Conservation (phyloP, 1,139 yeast species). For the Yamadazyma conglobata region DNA sequence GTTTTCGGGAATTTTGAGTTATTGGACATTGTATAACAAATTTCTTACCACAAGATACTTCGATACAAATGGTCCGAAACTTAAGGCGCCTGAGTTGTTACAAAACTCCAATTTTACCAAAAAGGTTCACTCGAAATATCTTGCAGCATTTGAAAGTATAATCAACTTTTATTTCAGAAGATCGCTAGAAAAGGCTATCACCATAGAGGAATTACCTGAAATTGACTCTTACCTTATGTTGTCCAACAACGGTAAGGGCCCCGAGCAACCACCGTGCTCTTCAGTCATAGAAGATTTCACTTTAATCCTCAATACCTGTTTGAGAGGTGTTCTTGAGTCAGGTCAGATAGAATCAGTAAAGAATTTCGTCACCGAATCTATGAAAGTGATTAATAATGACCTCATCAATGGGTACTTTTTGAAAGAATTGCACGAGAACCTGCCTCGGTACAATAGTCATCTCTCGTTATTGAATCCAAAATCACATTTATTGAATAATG, state of each 20-base stretch:
- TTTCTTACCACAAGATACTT: slow-evolving; percentile 68
- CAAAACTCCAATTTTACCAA: slow-evolving; percentile 56
- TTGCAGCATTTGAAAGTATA: slow-evolving; percentile 62
- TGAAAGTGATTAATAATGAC: slow-evolving; percentile 33
- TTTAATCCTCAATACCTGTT: slow-evolving; percentile 63
- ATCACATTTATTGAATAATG: slow-evolving; percentile 15
- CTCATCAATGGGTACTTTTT: slow-evolving; percentile 39
- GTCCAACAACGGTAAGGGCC: slow-evolving; percentile 18
- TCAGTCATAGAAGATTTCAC: slow-evolving; percentile 87
- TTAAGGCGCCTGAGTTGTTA: slow-evolving; percentile 52
- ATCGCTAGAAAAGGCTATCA: slow-evolving; percentile 78
- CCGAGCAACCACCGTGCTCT: slow-evolving; percentile 66
- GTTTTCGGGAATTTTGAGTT: slow-evolving; percentile 69
- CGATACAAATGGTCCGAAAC: slow-evolving; percentile 6
- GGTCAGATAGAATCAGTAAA: slow-evolving; percentile 57
- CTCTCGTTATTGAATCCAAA: slow-evolving; percentile 22
- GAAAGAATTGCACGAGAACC: slow-evolving; percentile 53
- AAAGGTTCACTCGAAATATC: slow-evolving; percentile 52
- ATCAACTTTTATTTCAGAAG: slow-evolving; percentile 67
- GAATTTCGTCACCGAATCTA: slow-evolving; percentile 39
- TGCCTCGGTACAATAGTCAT: slow-evolving; percentile 49
- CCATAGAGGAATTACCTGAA: slow-evolving; percentile 71
- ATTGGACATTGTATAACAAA: slow-evolving; percentile 82
- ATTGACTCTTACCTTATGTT: slow-evolving; percentile 28
- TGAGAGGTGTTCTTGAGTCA: slow-evolving; percentile 57